Conservation (phyloP, 257 asterid species). For the Vinca minor region DNA sequence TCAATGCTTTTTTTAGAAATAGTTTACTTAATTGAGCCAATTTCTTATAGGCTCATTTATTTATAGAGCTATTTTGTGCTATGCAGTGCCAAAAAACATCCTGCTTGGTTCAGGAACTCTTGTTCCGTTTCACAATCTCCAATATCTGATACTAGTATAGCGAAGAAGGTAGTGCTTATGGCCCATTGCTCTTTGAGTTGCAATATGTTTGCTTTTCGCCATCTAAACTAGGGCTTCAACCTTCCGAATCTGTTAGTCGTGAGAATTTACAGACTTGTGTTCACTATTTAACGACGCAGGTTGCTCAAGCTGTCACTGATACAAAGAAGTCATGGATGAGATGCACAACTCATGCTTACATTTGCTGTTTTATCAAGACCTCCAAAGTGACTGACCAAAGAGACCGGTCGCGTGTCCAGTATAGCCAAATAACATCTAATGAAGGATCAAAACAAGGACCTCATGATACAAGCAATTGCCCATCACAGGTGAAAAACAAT, state of each 20-base stretch:
- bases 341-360: slow-evolving; percentile 51
- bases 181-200: slow-evolving; percentile 7
- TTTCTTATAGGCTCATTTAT: slow-evolving; percentile 17
- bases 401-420: slow-evolving; percentile 24
- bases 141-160: slow-evolving; percentile 7
- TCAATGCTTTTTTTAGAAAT: slow-evolving; percentile 8
- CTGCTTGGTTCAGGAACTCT: slow-evolving; percentile 31
- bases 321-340: slow-evolving; percentile 53
- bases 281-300: slow-evolving; percentile 25
- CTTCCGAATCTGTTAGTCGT: neutral
- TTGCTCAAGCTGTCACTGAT: slow-evolving; percentile 19
- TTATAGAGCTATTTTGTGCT: slow-evolving; percentile 23
- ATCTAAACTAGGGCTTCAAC: neutral
- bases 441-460: slow-evolving; percentile 27
- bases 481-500: slow-evolving; percentile 13
- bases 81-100: slow-evolving; percentile 26
- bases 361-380: slow-evolving; percentile 48
- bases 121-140: slow-evolving; percentile 25
- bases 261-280: neutral
- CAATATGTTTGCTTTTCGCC: neutral
- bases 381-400: slow-evolving; percentile 32
- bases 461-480: slow-evolving; percentile 13
- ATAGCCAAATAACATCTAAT: slow-evolving; percentile 20
- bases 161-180: slow-evolving; percentile 39
- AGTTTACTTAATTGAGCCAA: neutral